These are phyloP conservation scores for Acacia confusa DNA, from an alignment of 306 rosid genomes.

Conservation along the genomic window DNA sequence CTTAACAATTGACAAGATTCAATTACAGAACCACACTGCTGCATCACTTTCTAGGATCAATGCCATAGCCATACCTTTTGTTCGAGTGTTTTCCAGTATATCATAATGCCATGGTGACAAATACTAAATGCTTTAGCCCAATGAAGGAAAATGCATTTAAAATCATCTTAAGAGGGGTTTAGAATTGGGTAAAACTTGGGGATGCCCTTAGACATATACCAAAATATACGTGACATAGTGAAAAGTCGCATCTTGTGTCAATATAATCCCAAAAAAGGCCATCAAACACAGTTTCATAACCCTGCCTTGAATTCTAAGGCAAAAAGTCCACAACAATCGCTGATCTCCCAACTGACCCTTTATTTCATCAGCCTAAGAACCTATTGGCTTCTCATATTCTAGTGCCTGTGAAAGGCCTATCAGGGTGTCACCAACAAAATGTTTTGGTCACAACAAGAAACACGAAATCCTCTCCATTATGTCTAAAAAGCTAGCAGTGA, in stretches of 20 bases:
- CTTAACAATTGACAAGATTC: not conserved
- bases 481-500: not conserved
- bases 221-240: not conserved
- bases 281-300: not conserved
- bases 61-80: not conserved
- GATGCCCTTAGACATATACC: not conserved
- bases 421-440: not conserved
- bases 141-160: not conserved
- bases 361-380: not conserved
- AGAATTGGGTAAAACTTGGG: not conserved
- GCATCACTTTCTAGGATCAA: not conserved
- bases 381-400: not conserved
- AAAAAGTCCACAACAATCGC: not conserved
- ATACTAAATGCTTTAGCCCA: not conserved
- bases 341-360: not conserved
- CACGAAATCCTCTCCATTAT: not conserved
- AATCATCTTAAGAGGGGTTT: not conserved
- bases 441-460: not conserved
- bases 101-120: not conserved
- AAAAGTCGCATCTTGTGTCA: not conserved
- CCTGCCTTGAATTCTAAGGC: not conserved
- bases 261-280: not conserved
- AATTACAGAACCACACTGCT: not conserved
- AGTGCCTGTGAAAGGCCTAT: not conserved
- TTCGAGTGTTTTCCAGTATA: not conserved